Percentiles rank a stretch among this genome's conserved stretches.
Evolutionary conservation across 306 rosid genomes (phyloP).

Genomic region (Cercis canadensis): DNA sequence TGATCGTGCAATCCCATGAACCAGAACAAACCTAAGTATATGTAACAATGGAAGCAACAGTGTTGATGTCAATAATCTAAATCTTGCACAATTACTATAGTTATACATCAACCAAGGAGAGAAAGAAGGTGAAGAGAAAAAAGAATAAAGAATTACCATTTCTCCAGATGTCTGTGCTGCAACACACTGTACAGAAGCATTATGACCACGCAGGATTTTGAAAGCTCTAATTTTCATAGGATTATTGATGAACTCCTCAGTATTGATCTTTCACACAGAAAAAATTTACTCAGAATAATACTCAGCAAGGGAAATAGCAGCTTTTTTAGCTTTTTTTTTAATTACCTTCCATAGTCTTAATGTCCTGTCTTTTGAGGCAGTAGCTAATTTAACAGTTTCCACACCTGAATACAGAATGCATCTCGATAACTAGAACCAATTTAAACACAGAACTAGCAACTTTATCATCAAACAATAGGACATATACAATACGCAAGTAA

Average conservation of each 20-base stretch:
- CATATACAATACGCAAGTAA: neutral
- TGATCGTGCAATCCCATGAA: slow-evolving; percentile 93
- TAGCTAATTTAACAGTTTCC: slow-evolving; percentile 60
- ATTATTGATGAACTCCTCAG: slow-evolving; percentile 52
- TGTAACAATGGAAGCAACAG: slow-evolving; percentile 25
- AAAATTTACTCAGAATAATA: slow-evolving; percentile 32
- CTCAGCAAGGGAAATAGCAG: slow-evolving; percentile 19
- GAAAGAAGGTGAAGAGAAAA: neutral
- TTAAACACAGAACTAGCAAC: slow-evolving; percentile 4
- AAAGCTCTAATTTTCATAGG: slow-evolving; percentile 64
- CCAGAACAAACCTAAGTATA: slow-evolving; percentile 83
- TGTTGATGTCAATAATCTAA: slow-evolving; percentile 28
- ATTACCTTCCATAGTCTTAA: slow-evolving; percentile 93
- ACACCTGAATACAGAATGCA: slow-evolving; percentile 50
- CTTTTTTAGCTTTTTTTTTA: slow-evolving; percentile 16
- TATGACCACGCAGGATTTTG: slow-evolving; percentile 85
- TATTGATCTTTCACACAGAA: slow-evolving; percentile 55
- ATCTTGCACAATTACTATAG: slow-evolving; percentile 1
- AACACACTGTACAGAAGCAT: slow-evolving; percentile 77
- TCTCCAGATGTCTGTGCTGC: slow-evolving; percentile 72
- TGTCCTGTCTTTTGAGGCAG: slow-evolving; percentile 88
- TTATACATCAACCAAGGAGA: slow-evolving; percentile 21
- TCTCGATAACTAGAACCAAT: slow-evolving; percentile 10
- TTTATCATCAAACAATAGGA: neutral
- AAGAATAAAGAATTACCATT: slow-evolving; percentile 54